Evolutionary conservation across 2,329 filamentous ascomycete species (phyloP).

Genomic region (Neurospora sp.): DNA sequence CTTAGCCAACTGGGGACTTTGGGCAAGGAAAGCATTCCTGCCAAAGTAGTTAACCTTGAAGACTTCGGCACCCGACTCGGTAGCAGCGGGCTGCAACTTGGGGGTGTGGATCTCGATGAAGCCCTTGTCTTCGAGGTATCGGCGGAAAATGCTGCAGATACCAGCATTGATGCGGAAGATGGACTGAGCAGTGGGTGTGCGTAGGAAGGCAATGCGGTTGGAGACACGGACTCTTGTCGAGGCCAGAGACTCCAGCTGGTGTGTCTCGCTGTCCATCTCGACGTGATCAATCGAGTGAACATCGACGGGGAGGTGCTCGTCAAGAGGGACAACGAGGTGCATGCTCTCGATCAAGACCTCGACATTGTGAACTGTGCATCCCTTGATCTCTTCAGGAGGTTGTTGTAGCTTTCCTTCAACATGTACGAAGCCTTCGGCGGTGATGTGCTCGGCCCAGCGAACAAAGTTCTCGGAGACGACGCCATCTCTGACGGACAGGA

Average conservation of each 20-base stretch:
- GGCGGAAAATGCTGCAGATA: constrained; percentile 70
- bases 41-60: constrained; percentile 91
- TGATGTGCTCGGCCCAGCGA: constrained; percentile 77
- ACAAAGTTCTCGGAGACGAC: constrained; percentile 65
- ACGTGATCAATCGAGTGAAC: constrained; percentile 37
- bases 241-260: constrained; percentile 49
- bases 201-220: constrained; percentile 74
- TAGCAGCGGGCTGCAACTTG: constrained; percentile 81
- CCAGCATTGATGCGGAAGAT: constrained; percentile 81
- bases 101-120: constrained; percentile 94
- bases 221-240: constrained; percentile 57
- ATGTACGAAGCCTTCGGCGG: constrained; percentile 67
- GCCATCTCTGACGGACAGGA: constrained; percentile 52
- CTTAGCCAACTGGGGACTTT: constrained; percentile 86
- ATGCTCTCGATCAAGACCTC: constrained; percentile 59
- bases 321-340: constrained; percentile 40
- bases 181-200: constrained; percentile 76
- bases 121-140: constrained; percentile 59
- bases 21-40: constrained; percentile 75
- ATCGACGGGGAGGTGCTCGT: constrained; percentile 38
- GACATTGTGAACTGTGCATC: constrained; percentile 60
- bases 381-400: constrained; percentile 61
- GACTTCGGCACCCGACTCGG: constrained; percentile 83
- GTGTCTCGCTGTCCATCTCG: constrained; percentile 25
- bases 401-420: constrained; percentile 64